Base-by-base conservation (phyloP, 768 basidiomycete species). In the Tylopilus cervinicoccineus region DNA sequence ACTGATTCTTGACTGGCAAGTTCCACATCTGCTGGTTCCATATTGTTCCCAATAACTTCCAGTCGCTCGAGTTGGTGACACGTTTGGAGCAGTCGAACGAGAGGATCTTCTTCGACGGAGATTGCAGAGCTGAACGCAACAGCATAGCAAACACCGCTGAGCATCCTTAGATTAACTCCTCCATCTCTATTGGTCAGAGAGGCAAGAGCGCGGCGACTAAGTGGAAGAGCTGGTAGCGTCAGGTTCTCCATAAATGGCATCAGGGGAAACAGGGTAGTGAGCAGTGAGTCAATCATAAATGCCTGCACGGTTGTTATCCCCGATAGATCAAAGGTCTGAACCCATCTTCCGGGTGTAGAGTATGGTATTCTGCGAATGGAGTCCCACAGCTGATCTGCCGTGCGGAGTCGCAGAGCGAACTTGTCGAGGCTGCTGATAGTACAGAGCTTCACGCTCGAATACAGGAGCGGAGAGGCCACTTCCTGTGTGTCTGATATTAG, bases 291-390 rank as follows among this genome's bases (percentile, higher is more conserved):
- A 9, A 86, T 63, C 17, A 62, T 58, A 41, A 84, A 73, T 22
- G 75, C 70, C 44, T 83, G 75, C 38, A 59, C 61, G 56, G 70
- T 72, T 37, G 63, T 55, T 28, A 88, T 56, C 19, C 68, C 65
- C 5, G 87, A 83, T 6, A 96, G 69, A 65, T 95, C 86, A 20
- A 96, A 72, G 10, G 63, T 66, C 50, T 83, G 85, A 1, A 95
- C 81, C 86, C 90, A 94, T 61, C 93, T 77, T 24, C 93, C 93
- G 2, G 93, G 93, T 0, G 86, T 78, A 5, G 91, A 93, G 59
- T 86, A 88, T 0, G 88, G 88, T 55, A 88, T 91, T 42, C 93
- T 78, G 43, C 88, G 80, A 48, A 95, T 82, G 37, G 89, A 88
- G 58, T 93, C 90, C 93, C 93, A 95, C 60, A 77, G 78, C 56